These are phyloP conservation scores for Sporobolomyces phaffii DNA, from an alignment of 768 basidiomycete species.

Conservation along the genomic window DNA sequence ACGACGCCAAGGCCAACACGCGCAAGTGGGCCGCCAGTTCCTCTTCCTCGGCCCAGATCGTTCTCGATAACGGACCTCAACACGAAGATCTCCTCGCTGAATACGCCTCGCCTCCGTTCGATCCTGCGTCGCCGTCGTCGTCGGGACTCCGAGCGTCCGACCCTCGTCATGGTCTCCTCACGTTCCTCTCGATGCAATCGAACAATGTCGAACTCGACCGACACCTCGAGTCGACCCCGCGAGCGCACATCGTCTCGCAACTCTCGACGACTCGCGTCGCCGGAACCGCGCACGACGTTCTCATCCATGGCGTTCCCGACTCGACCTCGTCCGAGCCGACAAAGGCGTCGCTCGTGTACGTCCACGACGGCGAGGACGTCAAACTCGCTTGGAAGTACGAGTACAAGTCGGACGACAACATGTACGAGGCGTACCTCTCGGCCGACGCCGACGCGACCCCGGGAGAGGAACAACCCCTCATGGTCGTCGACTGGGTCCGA, in stretches of 20 bases:
- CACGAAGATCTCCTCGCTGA: conserved; percentile 42
- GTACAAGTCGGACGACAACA: conserved; percentile 85
- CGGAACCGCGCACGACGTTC: conserved; percentile 46
- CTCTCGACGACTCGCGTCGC: conserved; percentile 53
- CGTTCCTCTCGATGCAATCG: conserved; percentile 36
- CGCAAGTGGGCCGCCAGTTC: background rate
- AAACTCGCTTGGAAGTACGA: conserved; percentile 86
- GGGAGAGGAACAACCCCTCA: conserved; percentile 49
- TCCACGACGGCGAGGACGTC: conserved; percentile 68
- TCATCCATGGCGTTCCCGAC: conserved; percentile 63
- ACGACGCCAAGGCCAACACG: background rate
- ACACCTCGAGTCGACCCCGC: conserved; percentile 10
- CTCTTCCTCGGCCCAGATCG: conserved; percentile 5
- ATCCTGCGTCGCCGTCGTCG: background rate
- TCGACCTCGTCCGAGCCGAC: conserved; percentile 56
- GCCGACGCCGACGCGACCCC: conserved; percentile 60
- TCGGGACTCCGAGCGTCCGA: conserved; percentile 12
- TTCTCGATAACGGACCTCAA: conserved; percentile 41
- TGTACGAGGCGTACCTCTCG: conserved; percentile 87
- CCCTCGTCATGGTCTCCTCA: conserved; percentile 37
- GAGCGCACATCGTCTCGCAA: conserved; percentile 45
- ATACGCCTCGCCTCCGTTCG: conserved; percentile 15
- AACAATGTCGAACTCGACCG: conserved; percentile 1
- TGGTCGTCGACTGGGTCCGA: conserved; percentile 90
- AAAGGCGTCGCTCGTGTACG: conserved; percentile 69